Evolutionary conservation across 2,329 filamentous ascomycete species (phyloP).

Genomic region (Xylariomycetidae sp.): DNA sequence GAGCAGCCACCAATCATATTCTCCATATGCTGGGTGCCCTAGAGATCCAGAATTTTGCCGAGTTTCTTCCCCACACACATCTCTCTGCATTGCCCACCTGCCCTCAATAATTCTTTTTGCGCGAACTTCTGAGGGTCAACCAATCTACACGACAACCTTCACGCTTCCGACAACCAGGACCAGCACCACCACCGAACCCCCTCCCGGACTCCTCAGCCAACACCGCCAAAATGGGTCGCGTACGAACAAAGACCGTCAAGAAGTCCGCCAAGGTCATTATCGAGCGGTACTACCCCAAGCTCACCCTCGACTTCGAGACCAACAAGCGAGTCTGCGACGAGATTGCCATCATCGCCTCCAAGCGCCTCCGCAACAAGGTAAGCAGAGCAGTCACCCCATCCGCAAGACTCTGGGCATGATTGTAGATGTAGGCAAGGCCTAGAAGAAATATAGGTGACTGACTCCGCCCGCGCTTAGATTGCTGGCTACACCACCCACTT

Average conservation of each 20-base stretch:
- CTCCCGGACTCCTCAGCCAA: slow-evolving; percentile 35
- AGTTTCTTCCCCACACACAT: slow-evolving; percentile 22
- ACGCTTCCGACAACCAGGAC: slow-evolving; percentile 10
- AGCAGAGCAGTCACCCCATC: too few species aligned
- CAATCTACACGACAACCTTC: neutral
- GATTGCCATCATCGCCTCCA: slow-evolving; percentile 98
- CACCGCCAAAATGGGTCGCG: slow-evolving; percentile 64
- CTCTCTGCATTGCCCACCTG: slow-evolving; percentile 14
- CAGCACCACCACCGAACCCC: too few species aligned
- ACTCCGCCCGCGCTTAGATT: slow-evolving; percentile 53
- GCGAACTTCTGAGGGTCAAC: neutral
- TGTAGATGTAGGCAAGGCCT: too few species aligned
- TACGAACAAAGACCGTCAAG: slow-evolving; percentile 67
- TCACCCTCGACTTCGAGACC: slow-evolving; percentile 99
- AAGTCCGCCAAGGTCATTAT: slow-evolving; percentile 98
- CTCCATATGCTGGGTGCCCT: too few species aligned
- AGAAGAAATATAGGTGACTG: too few species aligned
- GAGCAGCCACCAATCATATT: too few species aligned
- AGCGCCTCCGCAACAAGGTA: slow-evolving; percentile 99
- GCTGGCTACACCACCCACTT: slow-evolving; percentile 97
- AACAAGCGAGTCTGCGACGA: slow-evolving; percentile 99
- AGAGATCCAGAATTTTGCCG: slow-evolving; percentile 23
- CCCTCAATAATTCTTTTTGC: too few species aligned
- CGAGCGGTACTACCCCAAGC: slow-evolving; percentile 95
- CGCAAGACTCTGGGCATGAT: too few species aligned